phyloP scores from a whole-genome alignment of 176 grass and related monocot species.

The Dendrocalamus sinicus region DNA sequence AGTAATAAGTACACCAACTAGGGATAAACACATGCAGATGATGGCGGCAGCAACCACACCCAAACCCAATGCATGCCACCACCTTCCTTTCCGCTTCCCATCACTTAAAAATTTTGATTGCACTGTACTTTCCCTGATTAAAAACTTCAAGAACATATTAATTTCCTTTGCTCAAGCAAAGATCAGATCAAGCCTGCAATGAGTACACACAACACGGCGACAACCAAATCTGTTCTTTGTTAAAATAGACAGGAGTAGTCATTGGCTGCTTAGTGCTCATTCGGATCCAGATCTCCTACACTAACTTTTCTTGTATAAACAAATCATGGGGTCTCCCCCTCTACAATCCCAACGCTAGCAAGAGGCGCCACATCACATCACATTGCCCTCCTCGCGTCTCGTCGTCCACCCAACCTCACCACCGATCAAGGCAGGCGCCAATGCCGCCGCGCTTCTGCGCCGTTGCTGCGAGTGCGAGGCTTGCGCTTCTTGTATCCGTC shows the following conservation, averaged over 20 bases:
- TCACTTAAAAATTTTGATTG: constrained; percentile 2
- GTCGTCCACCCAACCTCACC: constrained; percentile 2
- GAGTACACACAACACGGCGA: constrained; percentile 32
- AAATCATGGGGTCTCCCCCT: constrained; percentile 93
- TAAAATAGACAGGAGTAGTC: constrained; percentile 1
- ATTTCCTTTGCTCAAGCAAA: background rate
- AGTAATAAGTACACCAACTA: constrained; percentile 50
- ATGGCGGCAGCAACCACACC: constrained; percentile 44
- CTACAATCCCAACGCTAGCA: constrained; percentile 83
- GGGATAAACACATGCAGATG: constrained; percentile 47
- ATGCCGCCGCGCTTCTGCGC: constrained; percentile 49
- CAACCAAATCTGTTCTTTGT: constrained; percentile 43
- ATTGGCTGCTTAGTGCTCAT: constrained; percentile 39
- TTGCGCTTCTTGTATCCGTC: constrained; percentile 40
- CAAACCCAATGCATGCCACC: constrained; percentile 19
- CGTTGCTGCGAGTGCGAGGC: constrained; percentile 26
- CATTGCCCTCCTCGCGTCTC: constrained; percentile 22
- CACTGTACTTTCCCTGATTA: constrained; percentile 25
- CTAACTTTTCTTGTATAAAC: constrained; percentile 76
- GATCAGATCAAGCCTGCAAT: constrained; percentile 47
- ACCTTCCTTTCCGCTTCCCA: constrained; percentile 75
- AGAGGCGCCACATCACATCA: constrained; percentile 45
- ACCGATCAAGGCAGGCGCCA: constrained; percentile 41
- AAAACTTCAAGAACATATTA: constrained; percentile 4
- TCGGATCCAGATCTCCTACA: constrained; percentile 92